Conservation (phyloP, 2,329 filamentous ascomycete species). For the Zalaria obscura region DNA sequence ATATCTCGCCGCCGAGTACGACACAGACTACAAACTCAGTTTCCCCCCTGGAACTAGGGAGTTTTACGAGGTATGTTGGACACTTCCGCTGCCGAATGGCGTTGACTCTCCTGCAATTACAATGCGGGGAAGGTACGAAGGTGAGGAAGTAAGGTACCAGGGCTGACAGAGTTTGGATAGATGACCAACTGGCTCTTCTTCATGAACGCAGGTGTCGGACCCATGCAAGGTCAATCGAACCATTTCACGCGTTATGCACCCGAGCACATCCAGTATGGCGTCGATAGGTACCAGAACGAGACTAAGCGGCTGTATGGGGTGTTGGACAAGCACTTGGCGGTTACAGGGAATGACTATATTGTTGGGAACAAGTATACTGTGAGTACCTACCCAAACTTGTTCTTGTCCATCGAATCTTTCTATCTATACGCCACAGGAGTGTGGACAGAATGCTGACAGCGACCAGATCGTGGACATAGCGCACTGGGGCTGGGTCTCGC, state of each 20-base stretch:
- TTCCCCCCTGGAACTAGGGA: conserved; percentile 61
- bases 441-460: not conserved
- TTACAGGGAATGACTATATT: conserved; percentile 35
- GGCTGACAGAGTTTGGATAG: conserved; percentile 20
- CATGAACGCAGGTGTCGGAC: conserved; percentile 53
- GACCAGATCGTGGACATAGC: conserved; percentile 52
- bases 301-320: conserved; percentile 69
- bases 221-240: conserved; percentile 50
- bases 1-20: conserved; percentile 72
- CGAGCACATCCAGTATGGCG: conserved; percentile 68
- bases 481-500: conserved; percentile 63
- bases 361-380: conserved; percentile 50
- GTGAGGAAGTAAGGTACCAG: too few relatives aligned
- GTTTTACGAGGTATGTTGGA: conserved; percentile 40
- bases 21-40: conserved; percentile 67
- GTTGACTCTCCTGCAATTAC: too few relatives aligned
- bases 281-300: conserved; percentile 72
- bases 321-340: conserved; percentile 54
- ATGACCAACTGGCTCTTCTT: conserved; percentile 59
- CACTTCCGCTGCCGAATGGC: too few relatives aligned
- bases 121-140: too few relatives aligned
- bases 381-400: conserved; percentile 15
- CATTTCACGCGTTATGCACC: conserved; percentile 75
- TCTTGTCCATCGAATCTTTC: too few relatives aligned
- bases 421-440: too few relatives aligned